phyloP scores from a whole-genome alignment of 306 rosid genomes.

The Prinsepia uniflora region DNA sequence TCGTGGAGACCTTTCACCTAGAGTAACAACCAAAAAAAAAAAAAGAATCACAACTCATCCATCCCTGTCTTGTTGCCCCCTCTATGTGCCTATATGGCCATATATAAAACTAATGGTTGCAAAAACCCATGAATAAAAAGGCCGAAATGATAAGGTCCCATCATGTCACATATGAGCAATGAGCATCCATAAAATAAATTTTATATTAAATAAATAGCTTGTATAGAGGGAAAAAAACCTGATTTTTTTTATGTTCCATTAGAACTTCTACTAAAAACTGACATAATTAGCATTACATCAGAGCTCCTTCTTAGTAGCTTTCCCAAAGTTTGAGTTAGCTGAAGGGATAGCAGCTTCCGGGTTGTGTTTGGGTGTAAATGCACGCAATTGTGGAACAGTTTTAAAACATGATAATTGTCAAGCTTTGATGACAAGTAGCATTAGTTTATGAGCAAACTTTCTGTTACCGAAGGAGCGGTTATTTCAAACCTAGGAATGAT shows the following conservation, averaged over 20 bases:
- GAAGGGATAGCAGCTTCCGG: not conserved
- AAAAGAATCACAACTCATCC: slow-evolving; percentile 3
- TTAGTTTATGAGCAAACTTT: not conserved
- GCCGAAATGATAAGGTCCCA: not conserved
- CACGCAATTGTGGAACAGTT: not conserved
- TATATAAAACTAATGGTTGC: not conserved
- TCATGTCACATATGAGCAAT: not conserved
- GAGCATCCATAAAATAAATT: not conserved
- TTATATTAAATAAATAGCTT: not conserved
- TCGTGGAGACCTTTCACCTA: slow-evolving; percentile 70
- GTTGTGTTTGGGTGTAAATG: not conserved
- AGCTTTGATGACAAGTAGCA: not conserved
- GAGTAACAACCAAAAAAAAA: slow-evolving; percentile 22
- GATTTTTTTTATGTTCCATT: not conserved
- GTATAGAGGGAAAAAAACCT: not conserved
- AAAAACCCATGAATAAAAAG: not conserved
- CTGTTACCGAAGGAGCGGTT: not conserved
- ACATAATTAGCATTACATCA: not conserved
- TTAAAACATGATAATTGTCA: not conserved
- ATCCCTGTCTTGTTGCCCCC: not conserved
- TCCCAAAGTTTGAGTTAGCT: not conserved
- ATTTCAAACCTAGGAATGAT: not conserved
- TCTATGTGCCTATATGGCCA: not conserved
- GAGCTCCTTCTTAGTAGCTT: not conserved
- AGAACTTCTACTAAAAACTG: not conserved